Percentiles rank a stretch among this genome's conserved stretches.
phyloP scores from a whole-genome alignment of 2,329 filamentous ascomycete genomes.

The Arthroderma sp. region DNA sequence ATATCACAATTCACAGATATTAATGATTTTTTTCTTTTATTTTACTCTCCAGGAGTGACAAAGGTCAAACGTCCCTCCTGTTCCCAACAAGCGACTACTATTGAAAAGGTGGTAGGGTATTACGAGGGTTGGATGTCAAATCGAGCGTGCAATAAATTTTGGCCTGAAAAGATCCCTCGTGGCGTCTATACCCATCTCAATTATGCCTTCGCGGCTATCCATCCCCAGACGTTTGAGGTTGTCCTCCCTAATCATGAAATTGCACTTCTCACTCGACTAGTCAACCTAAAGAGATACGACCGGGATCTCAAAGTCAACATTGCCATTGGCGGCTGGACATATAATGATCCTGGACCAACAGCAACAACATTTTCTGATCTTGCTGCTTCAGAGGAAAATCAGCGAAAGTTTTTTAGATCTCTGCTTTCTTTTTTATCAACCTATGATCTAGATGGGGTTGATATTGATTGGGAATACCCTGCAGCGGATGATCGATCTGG shows the following conservation, averaged over 20 bases:
- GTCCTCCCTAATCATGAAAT: conserved; percentile 18
- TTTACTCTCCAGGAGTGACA: neutral
- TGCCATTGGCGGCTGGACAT: conserved; percentile 30
- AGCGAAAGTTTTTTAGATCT: conserved; percentile 24
- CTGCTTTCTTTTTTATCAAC: conserved; percentile 28
- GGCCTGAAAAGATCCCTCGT: conserved; percentile 6
- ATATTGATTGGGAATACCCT: conserved; percentile 36
- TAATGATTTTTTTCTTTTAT: neutral
- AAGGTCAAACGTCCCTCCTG: neutral
- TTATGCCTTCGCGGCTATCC: conserved; percentile 30
- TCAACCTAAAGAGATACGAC: conserved; percentile 19
- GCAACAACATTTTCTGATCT: conserved; percentile 14
- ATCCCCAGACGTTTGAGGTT: conserved; percentile 22
- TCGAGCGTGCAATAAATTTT: conserved; percentile 13
- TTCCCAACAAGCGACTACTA: neutral
- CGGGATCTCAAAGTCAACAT: conserved; percentile 22
- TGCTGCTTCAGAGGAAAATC: conserved; percentile 9
- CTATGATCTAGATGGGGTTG: conserved; percentile 34
- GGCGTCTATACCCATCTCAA: conserved; percentile 17
- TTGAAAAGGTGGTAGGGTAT: conserved; percentile 19
- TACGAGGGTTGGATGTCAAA: conserved; percentile 21
- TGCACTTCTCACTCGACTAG: conserved; percentile 15
- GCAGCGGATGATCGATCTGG: conserved; percentile 28
- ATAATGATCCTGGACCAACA: conserved; percentile 21
- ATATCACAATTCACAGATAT: neutral